Evolutionary conservation across 2,329 filamentous ascomycete genomes (phyloP).

Genomic region (Hypoxylon sp.): DNA sequence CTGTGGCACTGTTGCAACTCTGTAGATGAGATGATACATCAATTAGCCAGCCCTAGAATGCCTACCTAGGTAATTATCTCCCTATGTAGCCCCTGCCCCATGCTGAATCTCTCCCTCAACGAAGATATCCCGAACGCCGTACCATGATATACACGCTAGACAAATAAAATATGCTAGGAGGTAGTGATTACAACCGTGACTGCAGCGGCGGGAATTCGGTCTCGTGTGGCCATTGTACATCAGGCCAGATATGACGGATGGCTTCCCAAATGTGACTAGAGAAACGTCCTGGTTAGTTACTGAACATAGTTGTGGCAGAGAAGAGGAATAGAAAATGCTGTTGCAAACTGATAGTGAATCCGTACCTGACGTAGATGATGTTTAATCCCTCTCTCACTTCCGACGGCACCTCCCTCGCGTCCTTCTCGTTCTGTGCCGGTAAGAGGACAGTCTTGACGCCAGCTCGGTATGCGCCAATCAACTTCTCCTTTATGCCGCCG

Average conservation of each 20-base stretch:
- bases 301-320: neutral
- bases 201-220: conserved; percentile 75
- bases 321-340: conserved; percentile 15
- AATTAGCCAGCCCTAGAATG: conserved; percentile 29
- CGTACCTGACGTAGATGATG: conserved; percentile 89
- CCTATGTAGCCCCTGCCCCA: conserved; percentile 3
- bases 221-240: conserved; percentile 83
- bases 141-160: conserved; percentile 36
- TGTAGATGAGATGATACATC: conserved; percentile 35
- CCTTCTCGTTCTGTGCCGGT: conserved; percentile 89
- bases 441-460: conserved; percentile 95
- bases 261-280: conserved; percentile 92
- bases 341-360: conserved; percentile 34
- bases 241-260: conserved; percentile 90
- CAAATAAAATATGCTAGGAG: conserved; percentile 25
- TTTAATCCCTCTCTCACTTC: conserved; percentile 89
- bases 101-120: conserved; percentile 15
- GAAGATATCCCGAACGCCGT: conserved; percentile 34
- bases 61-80: conserved; percentile 2
- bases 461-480: conserved; percentile 92
- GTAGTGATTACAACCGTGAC: conserved; percentile 75
- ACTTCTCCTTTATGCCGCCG: conserved; percentile 97
- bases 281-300: conserved; percentile 36
- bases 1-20: conserved; percentile 39
- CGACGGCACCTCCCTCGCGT: conserved; percentile 87